phyloP scores from a whole-genome alignment of 352 stramenopile species.

The Pythium aquatile region DNA sequence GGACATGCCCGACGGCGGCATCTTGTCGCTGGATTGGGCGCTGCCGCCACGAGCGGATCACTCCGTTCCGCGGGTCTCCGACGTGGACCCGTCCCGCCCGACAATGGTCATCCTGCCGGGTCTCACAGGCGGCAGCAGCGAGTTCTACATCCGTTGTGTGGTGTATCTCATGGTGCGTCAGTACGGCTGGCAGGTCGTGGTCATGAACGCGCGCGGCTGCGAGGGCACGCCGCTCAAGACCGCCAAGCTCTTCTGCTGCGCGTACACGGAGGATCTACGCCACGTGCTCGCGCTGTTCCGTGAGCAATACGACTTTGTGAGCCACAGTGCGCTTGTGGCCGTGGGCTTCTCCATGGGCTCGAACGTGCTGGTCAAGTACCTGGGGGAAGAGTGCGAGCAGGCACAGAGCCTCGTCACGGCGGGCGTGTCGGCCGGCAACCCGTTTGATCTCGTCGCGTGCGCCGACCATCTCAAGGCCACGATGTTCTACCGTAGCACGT shows the following conservation, averaged over 20 bases:
- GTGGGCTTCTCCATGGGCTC: slow-evolving; percentile 72
- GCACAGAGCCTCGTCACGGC: slow-evolving; percentile 34
- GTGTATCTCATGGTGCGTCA: slow-evolving; percentile 34
- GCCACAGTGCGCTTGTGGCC: slow-evolving; percentile 37
- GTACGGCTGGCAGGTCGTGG: slow-evolving; percentile 64
- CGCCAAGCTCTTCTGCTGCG: slow-evolving; percentile 59
- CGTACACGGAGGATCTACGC: slow-evolving; percentile 68
- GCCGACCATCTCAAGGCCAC: slow-evolving; percentile 41
- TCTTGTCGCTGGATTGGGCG: slow-evolving; percentile 77
- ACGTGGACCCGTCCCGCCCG: slow-evolving; percentile 34
- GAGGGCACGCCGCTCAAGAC: slow-evolving; percentile 57
- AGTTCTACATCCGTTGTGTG: slow-evolving; percentile 67
- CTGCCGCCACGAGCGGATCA: slow-evolving; percentile 28
- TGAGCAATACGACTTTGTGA: slow-evolving; percentile 41
- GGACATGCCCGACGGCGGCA: slow-evolving; percentile 58
- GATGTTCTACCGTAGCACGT: slow-evolving; percentile 55
- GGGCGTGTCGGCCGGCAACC: slow-evolving; percentile 65
- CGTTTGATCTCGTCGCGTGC: slow-evolving; percentile 58
- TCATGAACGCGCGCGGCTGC: slow-evolving; percentile 73
- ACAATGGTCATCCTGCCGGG: slow-evolving; percentile 58
- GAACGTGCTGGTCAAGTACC: slow-evolving; percentile 77
- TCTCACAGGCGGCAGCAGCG: slow-evolving; percentile 53
- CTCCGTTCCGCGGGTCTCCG: slow-evolving; percentile 20
- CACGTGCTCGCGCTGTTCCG: slow-evolving; percentile 37
- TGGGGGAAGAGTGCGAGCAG: slow-evolving; percentile 48